Evolutionary conservation across 1,284 basidiomycete species (phyloP).

Genomic region (Pseudozyma tsukubaensis): DNA sequence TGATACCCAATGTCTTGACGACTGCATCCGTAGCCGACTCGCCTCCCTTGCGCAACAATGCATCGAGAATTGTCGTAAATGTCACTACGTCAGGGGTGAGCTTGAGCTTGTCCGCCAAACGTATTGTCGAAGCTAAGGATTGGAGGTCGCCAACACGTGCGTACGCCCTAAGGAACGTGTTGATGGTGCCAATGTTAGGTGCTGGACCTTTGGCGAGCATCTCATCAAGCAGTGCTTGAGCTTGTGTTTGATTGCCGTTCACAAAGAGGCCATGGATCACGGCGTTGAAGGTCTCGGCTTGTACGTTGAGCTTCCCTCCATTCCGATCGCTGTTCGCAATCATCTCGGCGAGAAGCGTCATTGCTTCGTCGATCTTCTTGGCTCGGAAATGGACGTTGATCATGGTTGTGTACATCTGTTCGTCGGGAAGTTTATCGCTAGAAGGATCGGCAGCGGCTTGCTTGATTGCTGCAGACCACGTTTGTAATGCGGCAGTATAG

Average conservation of each 20-base stretch:
- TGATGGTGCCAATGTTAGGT: constrained; percentile 60
- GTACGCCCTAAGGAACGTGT: constrained; percentile 55
- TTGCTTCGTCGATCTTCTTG: constrained; percentile 32
- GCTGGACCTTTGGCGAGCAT: constrained; percentile 50
- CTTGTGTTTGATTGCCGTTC: constrained; percentile 24
- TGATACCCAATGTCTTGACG: constrained; percentile 48
- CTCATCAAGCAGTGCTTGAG: constrained; percentile 34
- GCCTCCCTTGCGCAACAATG: constrained; percentile 47
- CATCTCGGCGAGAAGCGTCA: constrained; percentile 48
- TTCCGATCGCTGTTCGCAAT: constrained; percentile 12
- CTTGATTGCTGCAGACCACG: constrained; percentile 47
- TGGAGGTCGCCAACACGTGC: constrained; percentile 41
- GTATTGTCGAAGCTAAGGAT: constrained; percentile 40
- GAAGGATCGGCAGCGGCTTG: neutral
- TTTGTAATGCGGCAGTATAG: constrained; percentile 34
- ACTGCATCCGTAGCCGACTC: constrained; percentile 42
- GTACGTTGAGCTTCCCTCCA: constrained; percentile 20
- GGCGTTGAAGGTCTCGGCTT: constrained; percentile 59
- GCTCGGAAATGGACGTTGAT: constrained; percentile 49
- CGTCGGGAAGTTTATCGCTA: constrained; percentile 27
- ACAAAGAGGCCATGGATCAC: constrained; percentile 52
- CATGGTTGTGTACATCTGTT: constrained; percentile 60
- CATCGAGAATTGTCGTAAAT: constrained; percentile 61
- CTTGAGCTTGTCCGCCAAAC: constrained; percentile 33
- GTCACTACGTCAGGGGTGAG: constrained; percentile 60